phyloP scores from a whole-genome alignment of 1,284 basidiomycete genomes.

The Cutaneotrichosporon sp. region DNA sequence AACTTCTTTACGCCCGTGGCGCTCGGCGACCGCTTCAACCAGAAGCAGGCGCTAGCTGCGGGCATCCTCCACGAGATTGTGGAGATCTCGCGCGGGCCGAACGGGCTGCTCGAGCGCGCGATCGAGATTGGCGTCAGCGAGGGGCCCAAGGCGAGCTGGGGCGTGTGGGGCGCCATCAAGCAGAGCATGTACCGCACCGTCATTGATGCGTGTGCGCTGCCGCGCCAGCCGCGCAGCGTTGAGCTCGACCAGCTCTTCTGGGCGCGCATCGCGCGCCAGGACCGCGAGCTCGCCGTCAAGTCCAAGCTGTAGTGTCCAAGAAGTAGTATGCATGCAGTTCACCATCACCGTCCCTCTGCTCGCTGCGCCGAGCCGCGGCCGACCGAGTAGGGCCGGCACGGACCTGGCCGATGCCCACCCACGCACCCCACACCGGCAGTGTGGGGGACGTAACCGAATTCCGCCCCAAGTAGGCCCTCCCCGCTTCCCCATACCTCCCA shows the following conservation, averaged over 20 bases:
- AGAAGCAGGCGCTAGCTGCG: slow-evolving; percentile 66
- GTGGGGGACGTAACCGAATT: not conserved
- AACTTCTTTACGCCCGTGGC: slow-evolving; percentile 69
- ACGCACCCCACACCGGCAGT: not conserved
- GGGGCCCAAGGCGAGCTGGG: slow-evolving; percentile 22
- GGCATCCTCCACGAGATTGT: slow-evolving; percentile 75
- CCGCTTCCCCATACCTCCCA: not conserved
- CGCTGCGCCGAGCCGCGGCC: not conserved
- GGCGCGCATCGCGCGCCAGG: not conserved
- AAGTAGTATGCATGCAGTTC: not conserved
- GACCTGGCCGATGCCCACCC: not conserved
- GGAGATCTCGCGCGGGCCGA: slow-evolving; percentile 45
- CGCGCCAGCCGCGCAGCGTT: not conserved
- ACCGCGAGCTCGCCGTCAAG: not conserved
- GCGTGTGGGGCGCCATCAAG: slow-evolving; percentile 10
- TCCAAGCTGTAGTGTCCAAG: not conserved
- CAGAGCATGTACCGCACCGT: not conserved
- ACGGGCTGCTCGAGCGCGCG: slow-evolving; percentile 58
- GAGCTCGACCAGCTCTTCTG: slow-evolving; percentile 5
- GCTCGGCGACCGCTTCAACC: slow-evolving; percentile 77
- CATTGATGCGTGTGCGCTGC: not conserved
- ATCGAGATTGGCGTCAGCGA: slow-evolving; percentile 44
- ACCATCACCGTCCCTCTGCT: not conserved
- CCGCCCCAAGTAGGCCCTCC: not conserved
- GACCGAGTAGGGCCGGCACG: not conserved